phyloP scores from a whole-genome alignment of 2,329 filamentous ascomycete species.

The Davidsoniella neocaledoniae region DNA sequence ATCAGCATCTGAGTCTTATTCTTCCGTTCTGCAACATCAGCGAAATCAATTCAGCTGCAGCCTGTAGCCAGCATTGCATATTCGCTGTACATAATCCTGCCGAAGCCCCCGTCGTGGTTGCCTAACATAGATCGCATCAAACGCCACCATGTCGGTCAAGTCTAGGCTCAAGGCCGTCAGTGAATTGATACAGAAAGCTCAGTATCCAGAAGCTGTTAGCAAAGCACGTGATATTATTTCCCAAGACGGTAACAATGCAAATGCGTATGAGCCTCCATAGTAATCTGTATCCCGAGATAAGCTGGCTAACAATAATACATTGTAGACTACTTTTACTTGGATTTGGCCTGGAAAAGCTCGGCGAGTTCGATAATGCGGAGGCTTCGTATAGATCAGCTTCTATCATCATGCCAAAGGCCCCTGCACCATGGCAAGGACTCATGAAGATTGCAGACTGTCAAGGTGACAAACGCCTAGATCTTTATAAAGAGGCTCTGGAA shows the following conservation, averaged over 20 bases:
- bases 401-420: constrained; percentile 52
- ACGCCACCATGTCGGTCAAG: constrained; percentile 40
- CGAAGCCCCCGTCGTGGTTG: background rate
- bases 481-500: constrained; percentile 28
- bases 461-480: constrained; percentile 22
- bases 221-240: constrained; percentile 54
- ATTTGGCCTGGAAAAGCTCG: constrained; percentile 65
- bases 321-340: constrained; percentile 55
- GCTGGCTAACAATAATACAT: constrained; percentile 31
- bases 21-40: no score
- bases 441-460: constrained; percentile 60
- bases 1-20: no score
- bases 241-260: constrained; percentile 63
- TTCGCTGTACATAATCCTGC: background rate
- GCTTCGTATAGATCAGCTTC: constrained; percentile 59
- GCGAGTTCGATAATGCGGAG: constrained; percentile 55
- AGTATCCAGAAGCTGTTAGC: constrained; percentile 58
- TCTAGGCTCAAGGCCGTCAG: constrained; percentile 67
- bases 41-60: background rate
- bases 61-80: background rate
- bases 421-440: constrained; percentile 83
- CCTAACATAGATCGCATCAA: no score
- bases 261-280: constrained; percentile 39
- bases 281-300: background rate
- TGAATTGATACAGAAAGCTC: constrained; percentile 57